Evolutionary conservation across 257 asterid species (phyloP).

Genomic region (Lycium ferocissimum): DNA sequence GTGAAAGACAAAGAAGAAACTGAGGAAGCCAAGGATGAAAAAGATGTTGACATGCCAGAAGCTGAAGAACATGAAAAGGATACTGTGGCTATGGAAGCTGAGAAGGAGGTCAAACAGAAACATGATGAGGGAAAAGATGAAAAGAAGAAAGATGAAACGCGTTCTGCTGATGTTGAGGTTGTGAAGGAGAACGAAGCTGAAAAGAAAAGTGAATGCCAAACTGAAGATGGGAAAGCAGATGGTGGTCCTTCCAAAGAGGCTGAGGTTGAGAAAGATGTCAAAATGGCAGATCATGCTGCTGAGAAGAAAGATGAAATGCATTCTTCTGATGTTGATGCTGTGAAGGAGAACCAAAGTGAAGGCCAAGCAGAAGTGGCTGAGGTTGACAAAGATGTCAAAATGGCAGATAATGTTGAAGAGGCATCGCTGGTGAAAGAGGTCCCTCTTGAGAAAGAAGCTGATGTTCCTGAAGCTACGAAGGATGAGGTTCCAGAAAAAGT

Average conservation of each 20-base stretch:
- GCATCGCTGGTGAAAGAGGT: not conserved
- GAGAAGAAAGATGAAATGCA: slow-evolving; percentile 24
- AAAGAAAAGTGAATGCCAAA: slow-evolving; percentile 27
- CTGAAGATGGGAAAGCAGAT: not conserved
- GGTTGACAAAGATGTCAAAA: slow-evolving; percentile 29
- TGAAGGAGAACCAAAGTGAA: not conserved
- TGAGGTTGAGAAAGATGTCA: slow-evolving; percentile 29
- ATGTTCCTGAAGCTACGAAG: slow-evolving; percentile 31
- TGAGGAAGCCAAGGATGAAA: slow-evolving; percentile 39
- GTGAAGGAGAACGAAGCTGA: slow-evolving; percentile 32
- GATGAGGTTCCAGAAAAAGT: slow-evolving; percentile 27
- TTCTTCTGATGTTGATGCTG: not conserved
- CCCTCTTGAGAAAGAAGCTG: slow-evolving; percentile 22
- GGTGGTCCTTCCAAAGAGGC: slow-evolving; percentile 28
- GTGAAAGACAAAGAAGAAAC: slow-evolving; percentile 40
- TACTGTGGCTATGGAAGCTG: not conserved
- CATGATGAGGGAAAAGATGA: not conserved
- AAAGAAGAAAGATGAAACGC: not conserved
- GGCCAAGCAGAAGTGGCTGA: slow-evolving; percentile 25
- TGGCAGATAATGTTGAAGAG: slow-evolving; percentile 29
- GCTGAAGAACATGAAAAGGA: slow-evolving; percentile 38
- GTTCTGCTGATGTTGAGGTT: not conserved
- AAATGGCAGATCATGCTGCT: slow-evolving; percentile 32
- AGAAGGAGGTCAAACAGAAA: slow-evolving; percentile 11
- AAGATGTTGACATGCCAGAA: slow-evolving; percentile 37